Evolutionary conservation across 2,329 filamentous ascomycete genomes (phyloP).

Genomic region (Pleoardoris graminearum): DNA sequence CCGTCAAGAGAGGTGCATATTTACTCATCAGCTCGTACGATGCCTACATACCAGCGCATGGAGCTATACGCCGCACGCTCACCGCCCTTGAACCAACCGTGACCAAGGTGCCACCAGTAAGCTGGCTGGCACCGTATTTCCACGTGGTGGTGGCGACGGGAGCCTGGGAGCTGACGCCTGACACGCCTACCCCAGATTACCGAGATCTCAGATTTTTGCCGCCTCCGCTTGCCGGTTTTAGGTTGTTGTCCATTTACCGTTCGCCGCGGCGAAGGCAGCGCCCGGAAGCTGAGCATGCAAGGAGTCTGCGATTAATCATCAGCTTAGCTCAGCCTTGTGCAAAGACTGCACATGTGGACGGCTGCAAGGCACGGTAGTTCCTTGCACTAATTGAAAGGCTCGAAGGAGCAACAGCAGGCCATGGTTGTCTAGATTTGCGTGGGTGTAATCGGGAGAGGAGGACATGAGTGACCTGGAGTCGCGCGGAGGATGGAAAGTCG

Average conservation of each 20-base stretch:
- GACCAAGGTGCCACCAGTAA: conserved; percentile 1
- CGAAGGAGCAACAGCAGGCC: background rate
- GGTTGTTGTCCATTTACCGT: background rate
- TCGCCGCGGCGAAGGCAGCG: background rate
- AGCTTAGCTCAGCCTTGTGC: background rate
- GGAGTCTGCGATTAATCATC: background rate
- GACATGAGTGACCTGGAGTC: background rate
- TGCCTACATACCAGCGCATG: background rate
- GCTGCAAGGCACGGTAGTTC: background rate
- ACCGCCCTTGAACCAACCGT: conserved; percentile 5
- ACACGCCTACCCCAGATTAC: conserved; percentile 6
- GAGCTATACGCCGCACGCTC: too few species aligned
- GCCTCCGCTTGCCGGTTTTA: background rate
- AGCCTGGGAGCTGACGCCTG: conserved; percentile 7
- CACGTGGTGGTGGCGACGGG: conserved; percentile 7
- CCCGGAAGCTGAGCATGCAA: background rate
- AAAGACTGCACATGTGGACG: background rate
- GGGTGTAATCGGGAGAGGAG: background rate
- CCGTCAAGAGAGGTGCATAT: background rate
- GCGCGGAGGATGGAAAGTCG: background rate
- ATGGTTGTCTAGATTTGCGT: background rate
- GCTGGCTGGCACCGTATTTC: background rate
- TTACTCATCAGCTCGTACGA: conserved; percentile 4
- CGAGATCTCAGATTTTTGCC: conserved; percentile 2
- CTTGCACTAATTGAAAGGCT: background rate